Evolutionary conservation across 345 rosid species (phyloP), one percentile per base, ranked within the genome.

Genomic region (Linum usitatissimum): DNA sequence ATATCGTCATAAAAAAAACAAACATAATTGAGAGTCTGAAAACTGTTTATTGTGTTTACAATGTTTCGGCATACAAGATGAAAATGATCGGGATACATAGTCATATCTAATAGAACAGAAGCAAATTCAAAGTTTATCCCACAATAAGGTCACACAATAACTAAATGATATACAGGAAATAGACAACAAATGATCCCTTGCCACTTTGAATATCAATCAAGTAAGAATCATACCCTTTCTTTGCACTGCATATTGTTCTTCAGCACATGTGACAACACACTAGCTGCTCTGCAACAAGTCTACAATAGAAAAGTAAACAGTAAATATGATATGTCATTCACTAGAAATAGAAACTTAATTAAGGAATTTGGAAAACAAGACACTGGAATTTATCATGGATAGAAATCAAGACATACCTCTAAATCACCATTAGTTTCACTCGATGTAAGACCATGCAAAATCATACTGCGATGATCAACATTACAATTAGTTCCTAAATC

Each of bases 261-360:
- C 53, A 94, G 77, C 56, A 94, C 66, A 77, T 94, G 91, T 64
- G 97, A 87, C 65, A 94, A 87, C 51, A 90, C 86, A 75, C 93
- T 90, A 40, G 99, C 96, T 77, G 97, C 95, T 75, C 99, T 82
- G 84, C 95, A 80, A 77, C 95, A 90, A 66, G 79, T 84, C 99
- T 94, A 83, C 66, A 71, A 62, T 69, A 76, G 55, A 76, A 71
- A 73, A 36, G 70, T 74, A 55, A 6, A 18, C 30, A 28, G 58
- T 55, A 18, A n/a, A 20, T 6, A 19, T 18, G 14, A 20, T 55
- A 18, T 19, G 23, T 55, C 57, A 54, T 20, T 5, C 23, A 55
- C 14, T 55, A 18, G 15, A 19, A n/a, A 55, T 55, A 18, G 23
- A 20, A 55, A 18, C 59, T 55, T 55, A 20, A 3, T 28, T 19